Evolutionary conservation across 2,329 filamentous ascomycete genomes (phyloP).

Genomic region (Colletotrichum liriopes): DNA sequence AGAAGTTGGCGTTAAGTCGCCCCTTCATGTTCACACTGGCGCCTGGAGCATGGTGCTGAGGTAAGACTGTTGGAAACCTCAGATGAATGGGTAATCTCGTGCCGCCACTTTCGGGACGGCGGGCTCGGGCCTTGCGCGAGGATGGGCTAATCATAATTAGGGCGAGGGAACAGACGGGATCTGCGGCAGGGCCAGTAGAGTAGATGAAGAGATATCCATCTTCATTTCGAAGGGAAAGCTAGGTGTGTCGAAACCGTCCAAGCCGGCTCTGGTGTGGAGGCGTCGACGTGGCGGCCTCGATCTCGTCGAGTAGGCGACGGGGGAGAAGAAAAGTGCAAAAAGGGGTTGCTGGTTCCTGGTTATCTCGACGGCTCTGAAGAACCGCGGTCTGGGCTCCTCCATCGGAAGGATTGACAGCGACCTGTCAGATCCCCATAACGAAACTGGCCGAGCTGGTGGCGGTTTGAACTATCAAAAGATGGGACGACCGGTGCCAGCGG

Average conservation of each 20-base stretch:
- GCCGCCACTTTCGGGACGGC: slow-evolving; percentile 13
- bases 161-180: slow-evolving; percentile 25
- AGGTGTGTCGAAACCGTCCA: slow-evolving; percentile 8
- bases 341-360: neutral
- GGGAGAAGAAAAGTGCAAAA: slow-evolving; percentile 1
- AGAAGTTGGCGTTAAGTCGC: slow-evolving; percentile 7
- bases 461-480: slow-evolving; percentile 32
- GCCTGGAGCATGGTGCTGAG: slow-evolving; percentile 8
- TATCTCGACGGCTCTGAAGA: slow-evolving; percentile 4
- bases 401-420: slow-evolving; percentile 18
- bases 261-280: neutral
- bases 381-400: slow-evolving; percentile 11
- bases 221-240: slow-evolving; percentile 23
- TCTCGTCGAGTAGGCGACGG: slow-evolving; percentile 16
- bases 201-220: slow-evolving; percentile 7
- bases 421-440: slow-evolving; percentile 18
- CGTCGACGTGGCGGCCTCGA: neutral
- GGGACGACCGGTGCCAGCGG: slow-evolving; percentile 23
- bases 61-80: slow-evolving; percentile 15
- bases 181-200: slow-evolving; percentile 21
- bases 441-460: slow-evolving; percentile 22
- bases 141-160: slow-evolving; percentile 9
- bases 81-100: slow-evolving; percentile 19
- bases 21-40: neutral
- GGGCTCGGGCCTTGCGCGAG: slow-evolving; percentile 22